These are phyloP conservation scores for Picochlorum sp. DNA, from an alignment of 139 green algal species.

Conservation along the genomic window DNA sequence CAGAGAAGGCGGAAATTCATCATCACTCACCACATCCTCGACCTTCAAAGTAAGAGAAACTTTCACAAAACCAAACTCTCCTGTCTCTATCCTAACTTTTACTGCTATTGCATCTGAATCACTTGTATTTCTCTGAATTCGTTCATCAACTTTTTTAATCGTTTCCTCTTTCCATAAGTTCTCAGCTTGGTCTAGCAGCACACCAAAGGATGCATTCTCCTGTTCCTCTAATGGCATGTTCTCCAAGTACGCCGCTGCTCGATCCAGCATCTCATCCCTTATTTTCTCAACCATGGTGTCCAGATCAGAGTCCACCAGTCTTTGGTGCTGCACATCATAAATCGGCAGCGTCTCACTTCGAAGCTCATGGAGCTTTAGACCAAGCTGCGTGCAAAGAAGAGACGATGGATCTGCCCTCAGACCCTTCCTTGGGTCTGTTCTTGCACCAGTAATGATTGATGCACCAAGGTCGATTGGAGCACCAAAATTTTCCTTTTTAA, in stretches of 20 bases:
- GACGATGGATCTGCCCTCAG: slow-evolving; percentile 52
- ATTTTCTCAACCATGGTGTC: slow-evolving; percentile 45
- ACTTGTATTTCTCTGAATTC: no score
- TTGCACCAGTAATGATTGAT: slow-evolving; percentile 69
- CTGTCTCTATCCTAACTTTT: no score
- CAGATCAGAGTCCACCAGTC: slow-evolving; percentile 18
- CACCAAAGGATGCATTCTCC: slow-evolving; percentile 17
- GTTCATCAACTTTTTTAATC: background rate
- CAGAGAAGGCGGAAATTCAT: background rate
- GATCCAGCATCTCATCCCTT: slow-evolving; percentile 58
- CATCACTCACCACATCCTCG: background rate
- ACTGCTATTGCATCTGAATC: no score
- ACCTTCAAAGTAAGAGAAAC: background rate
- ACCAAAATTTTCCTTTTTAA: slow-evolving; percentile 33
- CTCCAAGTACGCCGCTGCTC: slow-evolving; percentile 24
- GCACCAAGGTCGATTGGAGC: slow-evolving; percentile 78
- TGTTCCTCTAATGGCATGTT: slow-evolving; percentile 28
- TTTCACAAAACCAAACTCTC: background rate
- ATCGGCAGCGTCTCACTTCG: slow-evolving; percentile 41
- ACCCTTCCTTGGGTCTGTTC: slow-evolving; percentile 23
- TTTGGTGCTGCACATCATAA: slow-evolving; percentile 46
- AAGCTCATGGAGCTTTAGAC: slow-evolving; percentile 45
- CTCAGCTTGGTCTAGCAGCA: slow-evolving; percentile 18
- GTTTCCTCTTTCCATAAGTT: background rate
- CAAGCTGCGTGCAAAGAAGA: slow-evolving; percentile 52